Conservation (phyloP, 2,329 filamentous ascomycete genomes). For the Epichloe bromicola region DNA sequence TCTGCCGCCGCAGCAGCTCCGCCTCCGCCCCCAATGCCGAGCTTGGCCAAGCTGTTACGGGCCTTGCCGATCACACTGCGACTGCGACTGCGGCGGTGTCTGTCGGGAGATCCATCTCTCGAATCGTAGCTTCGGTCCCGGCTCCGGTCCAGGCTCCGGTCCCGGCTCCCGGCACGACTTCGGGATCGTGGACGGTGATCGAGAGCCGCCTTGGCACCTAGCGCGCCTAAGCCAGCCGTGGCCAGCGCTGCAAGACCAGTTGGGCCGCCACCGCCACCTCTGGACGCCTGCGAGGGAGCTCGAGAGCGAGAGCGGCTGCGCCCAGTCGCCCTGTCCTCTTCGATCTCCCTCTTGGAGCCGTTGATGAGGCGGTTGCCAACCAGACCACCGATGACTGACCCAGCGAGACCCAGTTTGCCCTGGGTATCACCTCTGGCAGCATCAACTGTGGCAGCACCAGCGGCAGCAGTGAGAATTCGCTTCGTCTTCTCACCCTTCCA, state of each 20-base stretch:
- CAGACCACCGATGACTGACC: constrained; percentile 80
- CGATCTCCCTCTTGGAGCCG: constrained; percentile 56
- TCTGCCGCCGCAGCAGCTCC: constrained; percentile 20
- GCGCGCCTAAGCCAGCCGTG: constrained; percentile 46
- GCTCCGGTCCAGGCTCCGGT: constrained; percentile 22
- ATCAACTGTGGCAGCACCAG: constrained; percentile 76
- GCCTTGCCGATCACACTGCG: constrained; percentile 52
- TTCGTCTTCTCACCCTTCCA: constrained; percentile 90
- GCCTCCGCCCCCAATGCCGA: constrained; percentile 43
- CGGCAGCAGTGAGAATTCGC: constrained; percentile 77
- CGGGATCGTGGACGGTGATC: constrained; percentile 36
- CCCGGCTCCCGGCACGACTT: constrained; percentile 36
- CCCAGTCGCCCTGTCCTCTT: constrained; percentile 43
- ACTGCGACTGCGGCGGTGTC: constrained; percentile 37
- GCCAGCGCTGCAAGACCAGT: constrained; percentile 48
- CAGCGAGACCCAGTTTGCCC: constrained; percentile 72
- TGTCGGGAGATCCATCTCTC: constrained; percentile 31
- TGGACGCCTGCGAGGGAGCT: constrained; percentile 39
- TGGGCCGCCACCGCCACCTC: constrained; percentile 29
- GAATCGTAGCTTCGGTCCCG: constrained; percentile 31
- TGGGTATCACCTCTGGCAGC: constrained; percentile 59
- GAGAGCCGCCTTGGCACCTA: constrained; percentile 48
- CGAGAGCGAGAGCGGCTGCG: constrained; percentile 59
- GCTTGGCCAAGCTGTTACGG: constrained; percentile 46
- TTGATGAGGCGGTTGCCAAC: constrained; percentile 78